Base-by-base conservation (phyloP, 2,329 filamentous ascomycete species). In the Alternaria panax region DNA sequence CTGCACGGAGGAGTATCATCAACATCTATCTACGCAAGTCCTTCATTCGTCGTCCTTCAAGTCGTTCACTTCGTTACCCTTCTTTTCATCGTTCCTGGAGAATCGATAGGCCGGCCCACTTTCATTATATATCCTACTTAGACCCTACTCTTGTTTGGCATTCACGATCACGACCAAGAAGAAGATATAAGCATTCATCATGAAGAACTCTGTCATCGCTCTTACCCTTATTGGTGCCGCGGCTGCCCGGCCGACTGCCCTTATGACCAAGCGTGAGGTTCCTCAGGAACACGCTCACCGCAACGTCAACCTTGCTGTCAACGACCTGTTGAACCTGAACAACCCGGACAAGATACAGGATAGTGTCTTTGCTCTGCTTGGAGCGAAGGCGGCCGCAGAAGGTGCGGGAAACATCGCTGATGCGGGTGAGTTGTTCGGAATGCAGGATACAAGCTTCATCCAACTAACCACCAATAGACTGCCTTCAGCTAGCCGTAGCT, bases 211-310 rank as follows among this genome's bases (percentile, higher is more conserved):
- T 27, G 51, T 75, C 51, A 54, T 78, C 48, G 59, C 69, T 52
- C 63, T 75, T 57, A 64, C 73, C 50, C 63, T 77, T 43, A 64
- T 74, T 22, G 67, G 73, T 52, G 70, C 72, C 36, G 75, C 66
- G 20, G 55, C 64, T 46, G 75, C 74, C 32, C 70, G 57, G 47
- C 75, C 75, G 7, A 62, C 66, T 45, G 50, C 67, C 24, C 57
- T 61, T 34, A 54, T 69, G 46, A 62, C 32, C 30, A 73, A 73
- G 70, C 83, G 84, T 65, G 83, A 87, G 70, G 84, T 87, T 58
- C 85, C 85, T 25, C 84, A 87, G 69, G 85, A 87, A 64, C 84
- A 86, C 67, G 83, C 84, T 11, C 85, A 87, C 73, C 74, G 82
- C 57, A 79, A 81, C 64, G 80, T 85, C 69, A 72, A 87, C 47